Base-by-base conservation (phyloP, 768 basidiomycete species). In the Lactifluus rugatus region DNA sequence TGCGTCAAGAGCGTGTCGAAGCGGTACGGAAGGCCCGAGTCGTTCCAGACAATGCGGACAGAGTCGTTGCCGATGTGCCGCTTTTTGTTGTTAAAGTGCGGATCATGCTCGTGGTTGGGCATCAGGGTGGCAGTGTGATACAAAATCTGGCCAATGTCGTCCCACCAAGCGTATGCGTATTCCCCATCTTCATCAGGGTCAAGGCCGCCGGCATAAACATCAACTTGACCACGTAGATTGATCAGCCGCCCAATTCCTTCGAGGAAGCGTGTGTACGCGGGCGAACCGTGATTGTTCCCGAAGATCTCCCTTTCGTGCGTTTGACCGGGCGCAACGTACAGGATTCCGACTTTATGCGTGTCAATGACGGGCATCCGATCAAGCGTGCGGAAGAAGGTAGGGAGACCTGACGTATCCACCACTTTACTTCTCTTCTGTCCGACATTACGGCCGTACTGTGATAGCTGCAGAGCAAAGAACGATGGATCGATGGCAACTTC, bases 91-190 rank as follows among this genome's bases (percentile, higher is more conserved):
- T 81, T 84, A 64, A 80, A 84, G 49, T 81, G 78, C 1, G 82
- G 81, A 69, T 93, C 90, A 54, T 83, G 71, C 8, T 72, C 62
- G 47, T 75, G 76, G 54, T 84, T 87, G 3, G 96, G 96, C 95
- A 98, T 98, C 76, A 99, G 85, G 2, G 96, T 98, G 9, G 95
- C 89, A 2, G 93, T 87, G 71, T 98, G 96, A 69, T 89, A 99
- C 54, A 97, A 78, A 60, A 96, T 83, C 68, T 98, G 94, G 4
- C 88, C 84, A 50, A 97, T 93, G 66, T 97, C 93, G 70, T 98
- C 93, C 91, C 94, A 96, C 94, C 95, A 99, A 0, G 94, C 93
- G 68, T 98, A 98, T 0, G 95, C 91, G 67, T 94, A 96, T 70
- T 93, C 89, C 14, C 96, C 96, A 66, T 99, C 93, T 66, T 88